Percentiles rank a stretch among this genome's conserved stretches.
phyloP scores from a whole-genome alignment of 2,329 filamentous ascomycete genomes.

The Stromatinia cepivora region DNA sequence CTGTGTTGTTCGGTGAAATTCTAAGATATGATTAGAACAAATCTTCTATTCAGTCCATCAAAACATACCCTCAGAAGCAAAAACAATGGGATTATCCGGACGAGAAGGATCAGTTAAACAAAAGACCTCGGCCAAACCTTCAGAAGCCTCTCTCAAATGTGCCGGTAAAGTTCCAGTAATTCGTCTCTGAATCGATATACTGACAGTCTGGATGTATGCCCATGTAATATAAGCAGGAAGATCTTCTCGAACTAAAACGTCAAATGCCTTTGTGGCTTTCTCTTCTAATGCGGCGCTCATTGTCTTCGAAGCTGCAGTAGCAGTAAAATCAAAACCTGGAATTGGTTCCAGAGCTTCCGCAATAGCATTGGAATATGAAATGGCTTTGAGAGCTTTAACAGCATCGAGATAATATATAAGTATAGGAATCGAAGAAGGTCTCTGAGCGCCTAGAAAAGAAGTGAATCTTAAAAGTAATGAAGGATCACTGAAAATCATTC shows the following conservation, averaged over 20 bases:
- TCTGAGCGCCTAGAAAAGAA: conserved; percentile 60
- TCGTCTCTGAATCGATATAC: conserved; percentile 64
- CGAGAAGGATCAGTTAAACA: conserved; percentile 74
- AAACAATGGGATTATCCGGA: conserved; percentile 73
- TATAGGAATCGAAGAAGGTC: conserved; percentile 63
- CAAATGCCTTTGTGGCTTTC: conserved; percentile 65
- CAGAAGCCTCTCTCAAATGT: conserved; percentile 66
- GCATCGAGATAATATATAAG: conserved; percentile 72
- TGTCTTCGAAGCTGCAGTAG: conserved; percentile 51
- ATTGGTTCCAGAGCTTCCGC: conserved; percentile 60
- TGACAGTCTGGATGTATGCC: conserved; percentile 68
- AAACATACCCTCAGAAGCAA: conserved; percentile 67
- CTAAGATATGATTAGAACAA: conserved; percentile 45
- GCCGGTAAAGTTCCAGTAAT: conserved; percentile 67
- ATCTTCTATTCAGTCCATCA: neutral
- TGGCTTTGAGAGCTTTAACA: conserved; percentile 68
- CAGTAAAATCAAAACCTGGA: conserved; percentile 55
- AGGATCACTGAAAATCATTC: conserved; percentile 64
- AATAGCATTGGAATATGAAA: conserved; percentile 70
- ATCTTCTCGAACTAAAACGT: conserved; percentile 64
- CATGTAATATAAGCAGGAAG: conserved; percentile 71
- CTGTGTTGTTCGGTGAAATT: conserved; percentile 73
- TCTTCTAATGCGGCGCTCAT: conserved; percentile 60
- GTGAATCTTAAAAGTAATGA: conserved; percentile 65
- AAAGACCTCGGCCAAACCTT: conserved; percentile 75